A percentile compares a stretch with the other conserved stretches of the same genome.
These are phyloP conservation scores for Juglanconis sp. DNA, from an alignment of 2,329 filamentous ascomycete genomes.

Conservation along the genomic window DNA sequence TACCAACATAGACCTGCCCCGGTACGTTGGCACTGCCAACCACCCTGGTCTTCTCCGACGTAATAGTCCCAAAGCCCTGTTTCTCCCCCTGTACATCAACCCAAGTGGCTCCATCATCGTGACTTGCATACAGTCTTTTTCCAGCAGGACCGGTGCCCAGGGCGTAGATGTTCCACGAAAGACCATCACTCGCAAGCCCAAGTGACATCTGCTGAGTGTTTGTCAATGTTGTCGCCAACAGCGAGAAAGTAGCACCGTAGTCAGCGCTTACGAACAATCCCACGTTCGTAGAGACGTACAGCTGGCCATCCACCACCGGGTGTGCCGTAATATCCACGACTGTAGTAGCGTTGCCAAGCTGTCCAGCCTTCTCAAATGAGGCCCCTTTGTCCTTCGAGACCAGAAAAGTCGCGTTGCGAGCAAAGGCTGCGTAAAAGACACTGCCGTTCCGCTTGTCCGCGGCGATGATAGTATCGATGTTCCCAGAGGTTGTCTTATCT, in stretches of 20 bases:
- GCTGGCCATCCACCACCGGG: constrained; percentile 54
- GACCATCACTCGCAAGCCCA: constrained; percentile 34
- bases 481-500: constrained; percentile 28
- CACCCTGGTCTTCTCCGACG: constrained; percentile 29
- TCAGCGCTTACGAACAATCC: constrained; percentile 53
- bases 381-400: constrained; percentile 45
- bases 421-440: constrained; percentile 49
- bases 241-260: constrained; percentile 45
- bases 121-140: constrained; percentile 41
- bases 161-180: constrained; percentile 43
- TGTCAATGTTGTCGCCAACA: constrained; percentile 32
- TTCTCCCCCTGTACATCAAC: constrained; percentile 41
- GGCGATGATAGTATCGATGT: constrained; percentile 36
- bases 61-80: constrained; percentile 42
- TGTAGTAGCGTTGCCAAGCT: constrained; percentile 35
- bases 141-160: constrained; percentile 41
- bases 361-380: constrained; percentile 39
- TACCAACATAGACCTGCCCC: constrained; percentile 45
- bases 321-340: constrained; percentile 57
- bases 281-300: constrained; percentile 53
- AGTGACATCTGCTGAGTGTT: constrained; percentile 41
- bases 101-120: constrained; percentile 40
- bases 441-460: constrained; percentile 51
- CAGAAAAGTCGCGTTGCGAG: constrained; percentile 40
- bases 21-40: constrained; percentile 44